phyloP scores from a whole-genome alignment of 305 asterid genomes.

The Fraxinus platypoda region DNA sequence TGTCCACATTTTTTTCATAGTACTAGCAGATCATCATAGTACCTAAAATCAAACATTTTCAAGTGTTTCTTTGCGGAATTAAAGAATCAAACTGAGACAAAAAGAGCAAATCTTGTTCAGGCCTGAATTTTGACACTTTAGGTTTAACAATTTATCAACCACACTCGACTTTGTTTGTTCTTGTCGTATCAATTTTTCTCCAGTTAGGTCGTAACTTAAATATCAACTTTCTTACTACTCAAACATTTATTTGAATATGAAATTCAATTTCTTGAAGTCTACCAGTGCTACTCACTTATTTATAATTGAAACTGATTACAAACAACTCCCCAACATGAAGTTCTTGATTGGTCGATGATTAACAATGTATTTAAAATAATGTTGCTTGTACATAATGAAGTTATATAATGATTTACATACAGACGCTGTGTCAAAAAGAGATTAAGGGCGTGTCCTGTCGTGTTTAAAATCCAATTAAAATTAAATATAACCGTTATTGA shows the following conservation, averaged over 20 bases:
- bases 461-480: no score
- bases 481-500: no score
- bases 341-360: not conserved
- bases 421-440: no score
- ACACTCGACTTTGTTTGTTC: not conserved
- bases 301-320: no score
- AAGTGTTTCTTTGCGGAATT: not conserved
- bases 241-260: not conserved
- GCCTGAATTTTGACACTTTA: not conserved
- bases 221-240: not conserved
- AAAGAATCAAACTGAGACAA: not conserved
- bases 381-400: no score
- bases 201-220: not conserved
- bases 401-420: no score
- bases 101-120: not conserved
- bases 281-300: not conserved
- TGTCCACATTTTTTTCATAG: not conserved
- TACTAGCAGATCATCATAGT: slow-evolving; percentile 17
- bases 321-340: not conserved
- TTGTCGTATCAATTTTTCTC: not conserved
- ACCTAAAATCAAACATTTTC: not conserved
- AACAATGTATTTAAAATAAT: no score
- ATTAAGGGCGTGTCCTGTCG: no score
- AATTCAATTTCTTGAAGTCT: not conserved
- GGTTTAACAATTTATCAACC: not conserved